phyloP scores from a whole-genome alignment of 1,284 basidiomycete genomes.

The Pyrrhoderma noxium region DNA sequence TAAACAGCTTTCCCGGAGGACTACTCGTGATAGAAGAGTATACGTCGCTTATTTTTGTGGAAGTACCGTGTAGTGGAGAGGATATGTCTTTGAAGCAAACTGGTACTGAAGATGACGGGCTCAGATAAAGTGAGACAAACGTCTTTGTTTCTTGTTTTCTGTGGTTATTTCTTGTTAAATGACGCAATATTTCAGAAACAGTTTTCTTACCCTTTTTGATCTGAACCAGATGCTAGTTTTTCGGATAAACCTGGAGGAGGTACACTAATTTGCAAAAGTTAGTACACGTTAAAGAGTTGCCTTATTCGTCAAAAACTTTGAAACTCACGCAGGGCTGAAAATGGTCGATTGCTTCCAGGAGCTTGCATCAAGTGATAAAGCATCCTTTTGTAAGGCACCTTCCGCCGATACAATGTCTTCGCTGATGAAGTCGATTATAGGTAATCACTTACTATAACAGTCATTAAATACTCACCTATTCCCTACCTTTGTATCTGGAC shows the following conservation, averaged over 20 bases:
- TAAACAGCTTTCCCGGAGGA: slow-evolving; percentile 13
- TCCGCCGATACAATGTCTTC: too few relatives aligned
- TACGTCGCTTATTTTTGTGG: not conserved
- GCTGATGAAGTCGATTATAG: too few relatives aligned
- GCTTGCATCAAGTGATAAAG: too few relatives aligned
- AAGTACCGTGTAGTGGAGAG: not conserved
- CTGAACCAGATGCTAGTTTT: too few relatives aligned
- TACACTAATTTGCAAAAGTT: not conserved
- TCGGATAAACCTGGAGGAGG: too few relatives aligned
- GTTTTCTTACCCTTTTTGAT: too few relatives aligned
- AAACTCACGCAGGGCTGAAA: slow-evolving; percentile 10
- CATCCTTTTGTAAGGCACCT: too few relatives aligned
- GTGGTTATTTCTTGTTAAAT: too few relatives aligned
- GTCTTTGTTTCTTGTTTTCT: not conserved
- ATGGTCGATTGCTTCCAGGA: slow-evolving; percentile 10
- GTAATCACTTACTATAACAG: too few relatives aligned
- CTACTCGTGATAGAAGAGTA: not conserved
- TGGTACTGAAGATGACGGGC: slow-evolving; percentile 4
- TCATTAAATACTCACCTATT: too few relatives aligned
- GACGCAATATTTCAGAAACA: too few relatives aligned
- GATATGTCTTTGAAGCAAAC: slow-evolving; percentile 10
- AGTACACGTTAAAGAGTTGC: not conserved
- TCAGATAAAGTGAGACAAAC: slow-evolving; percentile 2
- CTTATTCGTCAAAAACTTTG: not conserved
- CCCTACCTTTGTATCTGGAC: too few relatives aligned